These are phyloP conservation scores for Pecoramyces ruminantium DNA, from an alignment of 192 early-diverging fungal species.

Conservation along the genomic window DNA sequence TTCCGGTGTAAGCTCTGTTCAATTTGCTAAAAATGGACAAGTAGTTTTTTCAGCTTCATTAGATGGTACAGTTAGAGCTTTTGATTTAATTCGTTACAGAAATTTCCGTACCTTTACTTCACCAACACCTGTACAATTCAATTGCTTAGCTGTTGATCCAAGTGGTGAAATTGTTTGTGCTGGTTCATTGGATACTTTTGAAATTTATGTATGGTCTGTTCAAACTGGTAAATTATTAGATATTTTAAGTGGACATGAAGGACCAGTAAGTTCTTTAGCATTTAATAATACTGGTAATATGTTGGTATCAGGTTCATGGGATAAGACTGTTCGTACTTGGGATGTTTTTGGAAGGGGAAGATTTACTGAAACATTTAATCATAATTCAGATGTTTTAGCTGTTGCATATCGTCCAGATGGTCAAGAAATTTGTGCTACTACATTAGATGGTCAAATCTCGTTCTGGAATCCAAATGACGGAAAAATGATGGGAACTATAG, in stretches of 20 bases:
- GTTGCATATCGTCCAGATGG: slow-evolving; percentile 82
- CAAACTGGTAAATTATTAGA: slow-evolving; percentile 97
- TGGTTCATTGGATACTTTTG: slow-evolving; percentile 82
- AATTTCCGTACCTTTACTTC: slow-evolving; percentile 97
- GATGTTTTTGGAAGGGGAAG: slow-evolving; percentile 79
- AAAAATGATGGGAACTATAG: slow-evolving; percentile 54
- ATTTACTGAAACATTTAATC: slow-evolving; percentile 58
- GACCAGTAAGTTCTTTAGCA: slow-evolving; percentile 63
- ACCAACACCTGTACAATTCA: slow-evolving; percentile 89
- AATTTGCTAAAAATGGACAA: slow-evolving; percentile 85
- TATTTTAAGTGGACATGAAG: slow-evolving; percentile 81
- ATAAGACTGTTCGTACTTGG: slow-evolving; percentile 75
- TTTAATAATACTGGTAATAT: slow-evolving; percentile 65
- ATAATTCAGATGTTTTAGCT: slow-evolving; percentile 68
- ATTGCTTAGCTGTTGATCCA: slow-evolving; percentile 79
- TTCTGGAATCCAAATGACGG: slow-evolving; percentile 84
- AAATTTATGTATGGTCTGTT: slow-evolving; percentile 96
- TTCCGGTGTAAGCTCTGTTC: slow-evolving; percentile 56
- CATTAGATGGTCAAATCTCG: slow-evolving; percentile 78
- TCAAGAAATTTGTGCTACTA: slow-evolving; percentile 66
- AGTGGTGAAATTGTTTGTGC: slow-evolving; percentile 95
- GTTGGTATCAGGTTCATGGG: slow-evolving; percentile 84
- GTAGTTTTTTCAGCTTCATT: slow-evolving; percentile 85
- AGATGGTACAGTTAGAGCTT: slow-evolving; percentile 98
- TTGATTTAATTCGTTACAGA: slow-evolving; percentile 89